phyloP scores from a whole-genome alignment of 345 rosid species.

The Melastoma malabathricum region DNA sequence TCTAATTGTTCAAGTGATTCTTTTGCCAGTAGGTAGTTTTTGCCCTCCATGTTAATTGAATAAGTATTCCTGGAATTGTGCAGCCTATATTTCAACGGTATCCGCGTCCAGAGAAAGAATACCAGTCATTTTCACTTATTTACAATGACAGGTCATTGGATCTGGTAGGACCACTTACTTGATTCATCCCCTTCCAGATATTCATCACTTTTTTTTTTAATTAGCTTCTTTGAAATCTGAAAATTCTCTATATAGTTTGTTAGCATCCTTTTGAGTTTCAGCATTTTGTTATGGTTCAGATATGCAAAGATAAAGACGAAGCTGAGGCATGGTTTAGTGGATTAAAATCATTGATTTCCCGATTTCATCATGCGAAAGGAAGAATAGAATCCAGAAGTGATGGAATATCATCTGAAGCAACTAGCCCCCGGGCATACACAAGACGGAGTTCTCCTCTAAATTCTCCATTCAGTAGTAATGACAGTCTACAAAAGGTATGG shows the following conservation, averaged over 20 bases:
- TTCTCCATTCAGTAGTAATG: constrained; percentile 81
- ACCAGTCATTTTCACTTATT: constrained; percentile 94
- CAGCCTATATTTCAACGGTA: constrained; percentile 97
- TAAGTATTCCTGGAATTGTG: constrained; percentile 10
- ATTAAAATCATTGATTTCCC: constrained; percentile 60
- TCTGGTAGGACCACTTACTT: constrained; percentile 40
- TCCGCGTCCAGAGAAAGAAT: constrained; percentile 99
- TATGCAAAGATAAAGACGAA: constrained; percentile 78
- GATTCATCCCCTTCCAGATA: constrained; percentile 5
- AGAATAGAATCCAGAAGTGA: constrained; percentile 68
- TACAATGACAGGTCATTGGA: constrained; percentile 90
- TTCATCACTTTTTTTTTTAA: neutral
- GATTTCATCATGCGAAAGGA: constrained; percentile 43
- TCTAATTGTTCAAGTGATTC: neutral
- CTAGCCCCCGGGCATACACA: constrained; percentile 84
- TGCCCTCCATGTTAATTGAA: constrained; percentile 15
- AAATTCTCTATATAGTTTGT: too few species aligned
- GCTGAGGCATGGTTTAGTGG: constrained; percentile 86
- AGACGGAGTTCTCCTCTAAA: constrained; percentile 81
- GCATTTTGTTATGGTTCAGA: constrained; percentile 13
- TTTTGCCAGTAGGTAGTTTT: neutral
- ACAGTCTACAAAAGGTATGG: constrained; percentile 75
- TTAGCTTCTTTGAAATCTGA: neutral
- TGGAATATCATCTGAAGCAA: constrained; percentile 59
- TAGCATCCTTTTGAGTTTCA: too few species aligned